These are phyloP conservation scores for Lactifluus hygrophoroides DNA, from an alignment of 768 basidiomycete species.

Conservation along the genomic window DNA sequence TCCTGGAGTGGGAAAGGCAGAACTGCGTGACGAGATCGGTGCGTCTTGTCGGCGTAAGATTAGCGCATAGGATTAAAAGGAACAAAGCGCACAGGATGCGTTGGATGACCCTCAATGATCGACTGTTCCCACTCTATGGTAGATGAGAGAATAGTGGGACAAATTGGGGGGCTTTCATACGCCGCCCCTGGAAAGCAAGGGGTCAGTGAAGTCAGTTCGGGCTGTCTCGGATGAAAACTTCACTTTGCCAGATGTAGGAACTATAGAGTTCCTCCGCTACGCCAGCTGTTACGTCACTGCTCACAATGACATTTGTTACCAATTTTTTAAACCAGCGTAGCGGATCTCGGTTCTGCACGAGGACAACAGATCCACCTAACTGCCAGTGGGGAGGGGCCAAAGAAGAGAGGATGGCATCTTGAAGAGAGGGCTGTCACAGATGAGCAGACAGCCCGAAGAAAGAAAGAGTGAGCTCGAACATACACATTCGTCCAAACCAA, in stretches of 20 bases:
- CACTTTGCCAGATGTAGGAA: constrained; percentile 39
- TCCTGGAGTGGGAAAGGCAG: constrained; percentile 17
- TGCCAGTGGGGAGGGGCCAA: constrained; percentile 35
- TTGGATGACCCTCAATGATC: constrained; percentile 50
- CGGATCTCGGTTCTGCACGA: constrained; percentile 29
- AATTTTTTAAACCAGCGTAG: constrained; percentile 37
- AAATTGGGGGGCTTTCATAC: constrained; percentile 34
- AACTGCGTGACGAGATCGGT: constrained; percentile 39
- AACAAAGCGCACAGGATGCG: constrained; percentile 39
- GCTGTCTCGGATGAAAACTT: constrained; percentile 5
- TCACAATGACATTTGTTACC: constrained; percentile 31
- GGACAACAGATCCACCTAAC: constrained; percentile 25
- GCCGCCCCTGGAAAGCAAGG: constrained; percentile 27
- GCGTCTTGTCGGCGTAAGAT: constrained; percentile 36
- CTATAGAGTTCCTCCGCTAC: constrained; percentile 38
- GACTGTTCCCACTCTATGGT: constrained; percentile 52
- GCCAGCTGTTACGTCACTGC: constrained; percentile 26
- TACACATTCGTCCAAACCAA: neutral
- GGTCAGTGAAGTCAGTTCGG: neutral
- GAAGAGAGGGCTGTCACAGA: constrained; percentile 21
- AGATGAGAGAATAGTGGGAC: constrained; percentile 34
- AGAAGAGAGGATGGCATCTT: constrained; percentile 27
- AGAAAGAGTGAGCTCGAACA: neutral
- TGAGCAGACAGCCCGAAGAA: neutral
- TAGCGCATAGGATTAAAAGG: neutral